These are phyloP conservation scores for Septoria petroselini DNA, from an alignment of 2,329 filamentous ascomycete species.

Conservation along the genomic window DNA sequence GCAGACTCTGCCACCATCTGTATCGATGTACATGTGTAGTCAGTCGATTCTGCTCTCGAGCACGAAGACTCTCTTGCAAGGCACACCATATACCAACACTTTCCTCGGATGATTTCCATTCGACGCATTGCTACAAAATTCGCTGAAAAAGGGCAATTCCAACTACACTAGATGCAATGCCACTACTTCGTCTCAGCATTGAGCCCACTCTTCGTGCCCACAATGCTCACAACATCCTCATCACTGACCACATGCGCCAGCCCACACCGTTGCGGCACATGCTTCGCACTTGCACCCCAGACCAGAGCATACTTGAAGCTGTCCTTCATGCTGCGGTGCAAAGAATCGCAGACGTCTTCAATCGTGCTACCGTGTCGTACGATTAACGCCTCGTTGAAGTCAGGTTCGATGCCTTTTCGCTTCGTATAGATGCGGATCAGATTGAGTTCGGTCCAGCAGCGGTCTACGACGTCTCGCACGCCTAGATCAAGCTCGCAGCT, in stretches of 20 bases:
- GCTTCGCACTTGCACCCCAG: conserved; percentile 93
- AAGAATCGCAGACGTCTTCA: conserved; percentile 94
- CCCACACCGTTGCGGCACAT: conserved; percentile 90
- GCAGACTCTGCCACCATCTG: too few species aligned
- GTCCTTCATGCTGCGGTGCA: conserved; percentile 92
- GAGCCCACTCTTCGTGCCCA: conserved; percentile 44
- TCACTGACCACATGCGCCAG: conserved; percentile 73
- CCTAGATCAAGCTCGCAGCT: conserved; percentile 93
- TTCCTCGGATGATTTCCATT: too few species aligned
- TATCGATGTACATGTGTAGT: too few species aligned
- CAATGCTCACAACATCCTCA: conserved; percentile 67
- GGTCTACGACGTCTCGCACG: conserved; percentile 86
- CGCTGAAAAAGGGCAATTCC: too few species aligned
- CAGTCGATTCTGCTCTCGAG: too few species aligned
- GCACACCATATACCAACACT: too few species aligned
- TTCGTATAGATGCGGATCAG: conserved; percentile 96
- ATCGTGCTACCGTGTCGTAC: conserved; percentile 84
- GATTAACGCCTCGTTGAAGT: conserved; percentile 88
- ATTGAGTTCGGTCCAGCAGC: conserved; percentile 89
- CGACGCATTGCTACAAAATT: too few species aligned
- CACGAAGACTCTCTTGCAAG: too few species aligned
- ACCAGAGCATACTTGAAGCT: conserved; percentile 98
- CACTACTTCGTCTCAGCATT: conserved; percentile 12
- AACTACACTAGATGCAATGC: too few species aligned
- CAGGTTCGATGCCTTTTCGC: conserved; percentile 83